Percentiles rank a stretch among this genome's conserved stretches.
phyloP scores from a whole-genome alignment of 2,329 filamentous ascomycete genomes.

The Penicillium aurantiogriseum region DNA sequence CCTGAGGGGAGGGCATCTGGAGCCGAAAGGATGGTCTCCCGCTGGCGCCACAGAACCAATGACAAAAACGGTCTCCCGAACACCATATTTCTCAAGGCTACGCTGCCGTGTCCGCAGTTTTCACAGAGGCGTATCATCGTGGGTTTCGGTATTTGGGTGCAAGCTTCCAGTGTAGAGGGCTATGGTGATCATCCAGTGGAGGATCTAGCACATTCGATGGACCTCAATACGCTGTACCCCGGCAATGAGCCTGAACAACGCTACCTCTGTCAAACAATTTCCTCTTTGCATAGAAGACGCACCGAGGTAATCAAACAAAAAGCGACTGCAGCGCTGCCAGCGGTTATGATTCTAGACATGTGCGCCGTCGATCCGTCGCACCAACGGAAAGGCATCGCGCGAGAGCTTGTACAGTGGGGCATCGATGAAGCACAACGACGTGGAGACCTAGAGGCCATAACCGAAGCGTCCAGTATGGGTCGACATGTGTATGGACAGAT shows the following conservation, averaged over 20 bases:
- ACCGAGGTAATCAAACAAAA: conserved; percentile 44
- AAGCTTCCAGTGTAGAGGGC: conserved; percentile 51
- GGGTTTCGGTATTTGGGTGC: conserved; percentile 57
- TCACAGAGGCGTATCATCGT: conserved; percentile 36
- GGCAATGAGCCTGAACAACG: conserved; percentile 47
- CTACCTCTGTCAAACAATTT: conserved; percentile 48
- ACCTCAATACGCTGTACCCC: conserved; percentile 44
- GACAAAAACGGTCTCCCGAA: conserved; percentile 45
- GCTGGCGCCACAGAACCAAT: conserved; percentile 42
- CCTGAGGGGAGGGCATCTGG: conserved; percentile 43
- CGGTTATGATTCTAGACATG: conserved; percentile 52
- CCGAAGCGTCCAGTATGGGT: conserved; percentile 53
- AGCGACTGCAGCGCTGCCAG: conserved; percentile 25
- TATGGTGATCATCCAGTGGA: conserved; percentile 43
- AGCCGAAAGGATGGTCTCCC: conserved; percentile 41
- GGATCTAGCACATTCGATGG: conserved; percentile 13
- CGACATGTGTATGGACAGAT: conserved; percentile 48
- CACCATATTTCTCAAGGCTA: conserved; percentile 56
- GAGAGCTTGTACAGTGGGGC: conserved; percentile 50
- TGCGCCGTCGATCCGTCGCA: conserved; percentile 55
- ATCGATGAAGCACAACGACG: conserved; percentile 27
- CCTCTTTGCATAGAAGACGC: conserved; percentile 38
- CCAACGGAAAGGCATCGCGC: conserved; percentile 51
- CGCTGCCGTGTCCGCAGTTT: conserved; percentile 31
- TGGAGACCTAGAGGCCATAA: conserved; percentile 47